These are phyloP conservation scores for Xylaria longipes DNA, from an alignment of 495 filamentous ascomycete genomes.

Conservation along the genomic window DNA sequence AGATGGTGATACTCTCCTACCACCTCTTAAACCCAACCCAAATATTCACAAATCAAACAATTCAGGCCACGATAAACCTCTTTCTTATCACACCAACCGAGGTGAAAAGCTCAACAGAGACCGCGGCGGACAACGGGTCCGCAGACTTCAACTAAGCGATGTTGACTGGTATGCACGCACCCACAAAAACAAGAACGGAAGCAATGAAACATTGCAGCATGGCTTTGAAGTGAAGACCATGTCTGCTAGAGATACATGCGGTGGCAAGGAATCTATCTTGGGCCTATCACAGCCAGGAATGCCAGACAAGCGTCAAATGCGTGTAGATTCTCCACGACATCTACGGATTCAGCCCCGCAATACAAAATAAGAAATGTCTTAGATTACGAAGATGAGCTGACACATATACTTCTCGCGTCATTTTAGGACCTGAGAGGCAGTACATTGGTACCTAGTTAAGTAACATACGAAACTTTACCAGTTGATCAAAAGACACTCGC, in stretches of 20 bases:
- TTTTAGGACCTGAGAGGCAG: constrained; percentile 25
- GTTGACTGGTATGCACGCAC: constrained; percentile 85
- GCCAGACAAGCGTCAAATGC: constrained; percentile 39
- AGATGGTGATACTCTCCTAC: constrained; percentile 67
- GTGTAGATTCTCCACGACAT: constrained; percentile 25
- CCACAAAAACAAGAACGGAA: constrained; percentile 30
- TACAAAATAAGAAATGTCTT: constrained; percentile 21
- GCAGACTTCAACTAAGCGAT: constrained; percentile 93
- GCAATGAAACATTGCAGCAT: constrained; percentile 20
- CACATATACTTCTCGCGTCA: constrained; percentile 16
- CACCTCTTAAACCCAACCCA: constrained; percentile 43
- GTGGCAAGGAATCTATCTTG: constrained; percentile 26
- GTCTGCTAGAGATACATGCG: constrained; percentile 14
- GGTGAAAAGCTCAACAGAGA: constrained; percentile 70
- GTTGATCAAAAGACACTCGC: not conserved
- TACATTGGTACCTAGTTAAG: constrained; percentile 16
- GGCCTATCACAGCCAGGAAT: constrained; percentile 30
- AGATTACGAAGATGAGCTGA: constrained; percentile 16
- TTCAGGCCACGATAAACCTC: constrained; percentile 56
- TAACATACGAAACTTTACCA: constrained; percentile 14
- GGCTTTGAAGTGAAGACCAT: constrained; percentile 12
- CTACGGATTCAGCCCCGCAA: constrained; percentile 20
- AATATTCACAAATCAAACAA: constrained; percentile 53
- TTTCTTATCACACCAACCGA: constrained; percentile 54
- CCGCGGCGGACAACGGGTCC: constrained; percentile 79